Conservation (phyloP, 1,139 yeast species). For the Nakaseomyces glabratus region DNA sequence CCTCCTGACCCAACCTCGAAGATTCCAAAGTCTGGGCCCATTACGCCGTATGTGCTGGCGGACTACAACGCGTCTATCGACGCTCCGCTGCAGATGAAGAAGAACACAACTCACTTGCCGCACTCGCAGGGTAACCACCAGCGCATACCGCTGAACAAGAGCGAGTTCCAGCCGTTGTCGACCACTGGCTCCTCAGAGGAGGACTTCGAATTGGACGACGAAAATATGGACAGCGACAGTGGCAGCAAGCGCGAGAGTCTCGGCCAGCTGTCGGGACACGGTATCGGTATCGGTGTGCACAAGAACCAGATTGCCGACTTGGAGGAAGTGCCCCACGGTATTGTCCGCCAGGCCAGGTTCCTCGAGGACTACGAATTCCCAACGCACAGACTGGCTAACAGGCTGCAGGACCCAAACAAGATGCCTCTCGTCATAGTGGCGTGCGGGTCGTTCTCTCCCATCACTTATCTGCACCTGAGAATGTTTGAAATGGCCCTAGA, state of each 20-base stretch:
- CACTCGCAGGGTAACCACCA: conserved; percentile 11
- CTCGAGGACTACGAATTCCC: conserved; percentile 71
- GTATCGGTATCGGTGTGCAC: conserved; percentile 29
- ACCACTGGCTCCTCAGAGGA: conserved; percentile 35
- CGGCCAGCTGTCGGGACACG: too few relatives aligned
- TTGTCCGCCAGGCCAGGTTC: conserved; percentile 71
- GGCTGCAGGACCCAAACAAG: conserved; percentile 64
- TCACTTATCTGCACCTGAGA: conserved; percentile 84
- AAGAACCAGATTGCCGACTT: conserved; percentile 78
- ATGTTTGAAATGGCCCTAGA: conserved; percentile 99
- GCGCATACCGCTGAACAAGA: conserved; percentile 37
- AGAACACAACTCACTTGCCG: conserved; percentile 2
- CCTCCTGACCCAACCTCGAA: conserved; percentile 59
- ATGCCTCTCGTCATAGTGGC: conserved; percentile 91
- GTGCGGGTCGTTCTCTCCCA: conserved; percentile 94
- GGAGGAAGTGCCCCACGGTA: conserved; percentile 94
- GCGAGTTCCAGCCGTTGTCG: conserved; percentile 39
- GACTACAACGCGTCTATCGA: conserved; percentile 64
- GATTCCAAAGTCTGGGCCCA: conserved; percentile 71
- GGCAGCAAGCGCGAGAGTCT: not conserved
- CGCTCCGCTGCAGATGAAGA: conserved; percentile 43
- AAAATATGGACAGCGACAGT: conserved; percentile 5
- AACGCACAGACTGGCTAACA: conserved; percentile 68
- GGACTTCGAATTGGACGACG: conserved; percentile 9
- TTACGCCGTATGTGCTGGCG: conserved; percentile 65